These are phyloP conservation scores for Phtheirospermum japonicum DNA, from an alignment of 257 asterid genomes.

Conservation along the genomic window DNA sequence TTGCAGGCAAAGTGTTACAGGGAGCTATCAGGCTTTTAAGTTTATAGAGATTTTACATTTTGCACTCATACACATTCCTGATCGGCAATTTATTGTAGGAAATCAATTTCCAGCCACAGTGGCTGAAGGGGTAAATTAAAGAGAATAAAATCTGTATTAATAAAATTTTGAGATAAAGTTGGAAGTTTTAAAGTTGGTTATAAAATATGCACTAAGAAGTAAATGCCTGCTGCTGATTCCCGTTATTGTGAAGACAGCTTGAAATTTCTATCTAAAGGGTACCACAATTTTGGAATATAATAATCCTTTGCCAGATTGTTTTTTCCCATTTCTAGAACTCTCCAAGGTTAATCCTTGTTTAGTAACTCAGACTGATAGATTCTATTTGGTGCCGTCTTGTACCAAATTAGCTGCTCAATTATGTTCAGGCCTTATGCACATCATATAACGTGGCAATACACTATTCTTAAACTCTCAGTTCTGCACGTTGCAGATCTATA, in stretches of 20 bases:
- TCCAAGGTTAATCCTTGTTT: not conserved
- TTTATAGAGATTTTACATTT: too few relatives aligned
- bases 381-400: not conserved
- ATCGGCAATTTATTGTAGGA: not conserved
- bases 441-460: not conserved
- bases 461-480: not conserved
- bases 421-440: not conserved
- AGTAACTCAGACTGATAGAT: not conserved
- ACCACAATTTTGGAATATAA: not conserved
- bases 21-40: too few relatives aligned
- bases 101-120: not conserved
- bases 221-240: constrained; percentile 11
- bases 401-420: constrained; percentile 6
- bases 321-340: constrained; percentile 11
- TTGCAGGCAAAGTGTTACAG: too few relatives aligned
- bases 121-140: not conserved
- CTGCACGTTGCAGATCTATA: not conserved
- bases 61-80: not conserved
- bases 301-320: constrained; percentile 1
- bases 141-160: not conserved
- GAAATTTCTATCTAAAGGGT: not conserved
- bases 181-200: constrained; percentile 15
- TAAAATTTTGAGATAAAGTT: not conserved
- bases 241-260: constrained; percentile 10
- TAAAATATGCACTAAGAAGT: constrained; percentile 13